Conservation (phyloP, 805 yeast genomes). For the Lipomyces starkeyi region DNA sequence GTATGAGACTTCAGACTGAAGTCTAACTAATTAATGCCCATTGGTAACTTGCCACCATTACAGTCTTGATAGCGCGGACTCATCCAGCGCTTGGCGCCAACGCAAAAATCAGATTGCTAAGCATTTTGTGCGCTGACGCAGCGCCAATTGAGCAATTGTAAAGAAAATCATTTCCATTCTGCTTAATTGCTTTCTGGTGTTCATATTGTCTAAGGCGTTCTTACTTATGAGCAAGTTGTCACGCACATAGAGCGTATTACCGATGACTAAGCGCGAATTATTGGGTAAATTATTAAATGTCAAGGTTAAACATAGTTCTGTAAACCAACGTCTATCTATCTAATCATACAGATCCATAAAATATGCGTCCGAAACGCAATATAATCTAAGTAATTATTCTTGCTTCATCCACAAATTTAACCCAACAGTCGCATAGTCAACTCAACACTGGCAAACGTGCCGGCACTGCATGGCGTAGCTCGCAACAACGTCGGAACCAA, state of each 20-base stretch:
- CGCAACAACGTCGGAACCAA: constrained; percentile 89
- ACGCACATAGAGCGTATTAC: neutral
- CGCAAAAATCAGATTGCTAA: too few relatives aligned
- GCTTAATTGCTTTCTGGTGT: too few relatives aligned
- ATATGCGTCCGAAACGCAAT: neutral
- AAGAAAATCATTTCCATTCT: too few relatives aligned
- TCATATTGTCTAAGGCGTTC: too few relatives aligned
- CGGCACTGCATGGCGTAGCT: constrained; percentile 98
- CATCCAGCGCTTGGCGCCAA: too few relatives aligned
- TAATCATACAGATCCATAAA: neutral
- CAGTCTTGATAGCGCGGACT: too few relatives aligned
- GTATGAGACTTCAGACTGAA: neutral
- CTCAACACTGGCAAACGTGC: constrained; percentile 93
- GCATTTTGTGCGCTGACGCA: too few relatives aligned
- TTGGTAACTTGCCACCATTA: too few relatives aligned
- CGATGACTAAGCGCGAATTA: neutral
- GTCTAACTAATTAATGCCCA: too few relatives aligned
- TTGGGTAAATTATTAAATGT: neutral
- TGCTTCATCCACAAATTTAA: constrained; percentile 4
- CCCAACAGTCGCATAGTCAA: constrained; percentile 68
- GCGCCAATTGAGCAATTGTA: too few relatives aligned
- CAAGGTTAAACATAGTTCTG: neutral
- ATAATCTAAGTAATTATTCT: neutral
- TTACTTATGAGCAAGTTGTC: too few relatives aligned
- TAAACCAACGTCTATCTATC: neutral